Percentiles rank a stretch among this genome's conserved stretches.
Conservation (phyloP, 1,284 basidiomycete species). For the Heterobasidion parviporum region DNA sequence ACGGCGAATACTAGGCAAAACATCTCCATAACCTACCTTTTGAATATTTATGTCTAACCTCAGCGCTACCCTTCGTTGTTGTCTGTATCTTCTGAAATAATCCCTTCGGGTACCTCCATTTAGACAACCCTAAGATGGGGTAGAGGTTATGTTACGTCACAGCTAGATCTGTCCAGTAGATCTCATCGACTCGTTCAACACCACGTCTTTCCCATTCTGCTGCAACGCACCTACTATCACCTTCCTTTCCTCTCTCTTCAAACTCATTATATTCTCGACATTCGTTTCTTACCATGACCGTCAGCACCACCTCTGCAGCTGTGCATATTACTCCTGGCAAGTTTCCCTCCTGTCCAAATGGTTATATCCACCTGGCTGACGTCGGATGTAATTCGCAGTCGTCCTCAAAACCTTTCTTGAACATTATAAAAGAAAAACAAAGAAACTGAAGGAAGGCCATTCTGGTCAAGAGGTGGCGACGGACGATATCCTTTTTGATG, state of each 20-base stretch:
- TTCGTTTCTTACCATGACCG: neutral
- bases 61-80: neutral
- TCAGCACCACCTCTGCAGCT: conserved; percentile 2
- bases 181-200: neutral
- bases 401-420: conserved; percentile 53
- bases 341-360: neutral
- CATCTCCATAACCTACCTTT: neutral
- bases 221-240: neutral
- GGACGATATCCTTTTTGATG: conserved; percentile 57
- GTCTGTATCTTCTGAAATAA: neutral
- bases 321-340: conserved; percentile 3
- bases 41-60: neutral
- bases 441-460: conserved; percentile 29
- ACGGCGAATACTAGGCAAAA: conserved; percentile 60
- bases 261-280: neutral
- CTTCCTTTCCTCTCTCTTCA: neutral
- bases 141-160: neutral
- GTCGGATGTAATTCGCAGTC: conserved; percentile 15
- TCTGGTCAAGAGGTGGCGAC: conserved; percentile 29
- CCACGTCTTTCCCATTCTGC: neutral
- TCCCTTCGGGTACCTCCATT: neutral
- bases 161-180: neutral
- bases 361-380: neutral
- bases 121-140: neutral
- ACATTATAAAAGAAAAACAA: conserved; percentile 43